phyloP scores from a whole-genome alignment of 192 early-diverging fungal genomes.

The Chytriomyces hyalinus region DNA sequence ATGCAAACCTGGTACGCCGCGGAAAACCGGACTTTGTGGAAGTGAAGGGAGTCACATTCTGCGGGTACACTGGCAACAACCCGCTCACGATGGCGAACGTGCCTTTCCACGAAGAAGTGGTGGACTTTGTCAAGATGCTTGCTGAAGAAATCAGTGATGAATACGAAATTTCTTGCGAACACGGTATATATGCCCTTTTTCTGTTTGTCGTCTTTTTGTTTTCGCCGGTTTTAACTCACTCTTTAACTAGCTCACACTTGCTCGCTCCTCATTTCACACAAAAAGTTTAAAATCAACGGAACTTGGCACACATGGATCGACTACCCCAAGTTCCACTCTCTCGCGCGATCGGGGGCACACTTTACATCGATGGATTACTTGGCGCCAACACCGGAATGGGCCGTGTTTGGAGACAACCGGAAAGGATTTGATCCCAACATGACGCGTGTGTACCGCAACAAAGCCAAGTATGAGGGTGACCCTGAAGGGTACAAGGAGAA shows the following conservation, averaged over 20 bases:
- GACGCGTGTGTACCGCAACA: conserved; percentile 67
- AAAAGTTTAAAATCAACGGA: conserved; percentile 69
- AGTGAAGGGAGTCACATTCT: conserved; percentile 79
- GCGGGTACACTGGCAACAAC: conserved; percentile 70
- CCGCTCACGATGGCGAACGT: conserved; percentile 67
- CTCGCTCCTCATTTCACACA: conserved; percentile 68
- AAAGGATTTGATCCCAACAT: conserved; percentile 76
- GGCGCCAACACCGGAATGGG: conserved; percentile 72
- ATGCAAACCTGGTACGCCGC: conserved; percentile 65
- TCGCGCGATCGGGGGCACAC: conserved; percentile 43
- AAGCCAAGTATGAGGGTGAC: conserved; percentile 36
- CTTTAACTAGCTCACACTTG: conserved; percentile 71
- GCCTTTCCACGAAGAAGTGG: conserved; percentile 71
- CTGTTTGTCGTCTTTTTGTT: no score
- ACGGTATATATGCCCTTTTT: conserved; percentile 36
- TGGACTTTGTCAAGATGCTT: conserved; percentile 67
- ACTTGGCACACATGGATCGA: conserved; percentile 79
- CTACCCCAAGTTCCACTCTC: conserved; percentile 70
- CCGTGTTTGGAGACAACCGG: conserved; percentile 66
- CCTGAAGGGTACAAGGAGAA: conserved; percentile 21
- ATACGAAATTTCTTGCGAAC: conserved; percentile 75
- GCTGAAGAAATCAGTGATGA: conserved; percentile 56
- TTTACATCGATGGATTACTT: conserved; percentile 71
- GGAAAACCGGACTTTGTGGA: conserved; percentile 76
- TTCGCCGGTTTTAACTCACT: no score